Evolutionary conservation across 768 basidiomycete genomes (phyloP).

Genomic region (Pilatotrama ljubarskyi): DNA sequence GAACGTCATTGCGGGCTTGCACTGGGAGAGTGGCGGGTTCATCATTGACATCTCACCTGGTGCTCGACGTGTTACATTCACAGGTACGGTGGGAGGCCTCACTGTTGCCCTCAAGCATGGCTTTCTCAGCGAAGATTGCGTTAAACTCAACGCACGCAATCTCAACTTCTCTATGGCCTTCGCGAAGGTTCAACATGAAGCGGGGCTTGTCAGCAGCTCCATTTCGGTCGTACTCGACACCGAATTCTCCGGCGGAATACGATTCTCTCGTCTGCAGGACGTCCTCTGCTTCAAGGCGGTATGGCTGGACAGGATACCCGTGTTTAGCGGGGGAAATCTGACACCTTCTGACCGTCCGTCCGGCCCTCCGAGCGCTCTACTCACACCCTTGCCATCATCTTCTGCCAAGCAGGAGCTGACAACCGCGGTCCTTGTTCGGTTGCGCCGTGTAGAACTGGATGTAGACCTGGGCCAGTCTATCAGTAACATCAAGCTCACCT

Average conservation of each 20-base stretch:
- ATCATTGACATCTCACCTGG: slow-evolving; percentile 76
- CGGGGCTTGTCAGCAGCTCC: slow-evolving; percentile 43
- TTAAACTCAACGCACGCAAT: slow-evolving; percentile 78
- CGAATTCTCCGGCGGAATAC: slow-evolving; percentile 74
- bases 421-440: slow-evolving; percentile 64
- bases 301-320: slow-evolving; percentile 86
- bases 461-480: slow-evolving; percentile 89
- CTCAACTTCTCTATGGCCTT: slow-evolving; percentile 77
- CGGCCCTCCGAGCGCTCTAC: slow-evolving; percentile 18
- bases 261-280: slow-evolving; percentile 87
- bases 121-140: slow-evolving; percentile 80
- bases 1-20: slow-evolving; percentile 83
- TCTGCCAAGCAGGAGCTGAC: slow-evolving; percentile 47
- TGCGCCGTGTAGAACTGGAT: slow-evolving; percentile 71
- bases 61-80: slow-evolving; percentile 68
- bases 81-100: slow-evolving; percentile 79
- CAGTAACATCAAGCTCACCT: slow-evolving; percentile 62
- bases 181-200: slow-evolving; percentile 46
- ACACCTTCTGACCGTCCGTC: slow-evolving; percentile 26
- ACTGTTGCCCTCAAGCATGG: slow-evolving; percentile 82
- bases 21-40: slow-evolving; percentile 96
- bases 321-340: slow-evolving; percentile 53
- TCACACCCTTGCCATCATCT: slow-evolving; percentile 21
- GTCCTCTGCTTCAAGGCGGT: slow-evolving; percentile 94
- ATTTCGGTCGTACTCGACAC: slow-evolving; percentile 84